Evolutionary conservation across 2,329 filamentous ascomycete species (phyloP).

Genomic region (Neopestalotiopsis sp.): DNA sequence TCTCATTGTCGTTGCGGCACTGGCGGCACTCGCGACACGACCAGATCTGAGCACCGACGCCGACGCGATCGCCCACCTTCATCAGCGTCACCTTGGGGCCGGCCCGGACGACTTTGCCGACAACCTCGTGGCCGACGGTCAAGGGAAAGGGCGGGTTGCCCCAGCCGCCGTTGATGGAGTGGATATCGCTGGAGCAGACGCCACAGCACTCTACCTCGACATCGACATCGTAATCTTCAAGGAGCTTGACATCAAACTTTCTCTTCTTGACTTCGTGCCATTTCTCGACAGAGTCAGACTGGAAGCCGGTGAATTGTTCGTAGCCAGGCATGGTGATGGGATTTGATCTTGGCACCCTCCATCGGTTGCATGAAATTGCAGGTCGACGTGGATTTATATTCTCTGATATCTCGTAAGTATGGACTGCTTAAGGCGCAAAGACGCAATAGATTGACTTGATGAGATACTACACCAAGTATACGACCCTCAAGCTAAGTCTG

Average conservation of each 20-base stretch:
- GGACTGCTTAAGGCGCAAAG: too few relatives aligned
- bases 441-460: too few relatives aligned
- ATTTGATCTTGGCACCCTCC: too few relatives aligned
- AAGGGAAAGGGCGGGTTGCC: conserved; percentile 41
- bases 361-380: too few relatives aligned
- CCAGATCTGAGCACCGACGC: conserved; percentile 65
- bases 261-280: background rate
- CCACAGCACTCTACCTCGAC: conserved; percentile 71
- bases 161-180: conserved; percentile 38
- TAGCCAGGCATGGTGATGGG: too few relatives aligned
- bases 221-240: conserved; percentile 64
- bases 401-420: too few relatives aligned
- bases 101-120: conserved; percentile 55
- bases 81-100: conserved; percentile 49
- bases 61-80: conserved; percentile 67
- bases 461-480: too few relatives aligned
- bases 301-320: too few relatives aligned
- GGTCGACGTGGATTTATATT: too few relatives aligned
- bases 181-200: conserved; percentile 61
- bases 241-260: conserved; percentile 35
- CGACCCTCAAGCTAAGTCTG: too few relatives aligned
- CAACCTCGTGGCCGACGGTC: conserved; percentile 65
- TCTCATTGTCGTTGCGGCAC: conserved; percentile 27
- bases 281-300: too few relatives aligned
- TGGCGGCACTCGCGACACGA: conserved; percentile 58